Evolutionary conservation across 2,329 filamentous ascomycete genomes (phyloP).

Genomic region (Stromatinia cepivora): DNA sequence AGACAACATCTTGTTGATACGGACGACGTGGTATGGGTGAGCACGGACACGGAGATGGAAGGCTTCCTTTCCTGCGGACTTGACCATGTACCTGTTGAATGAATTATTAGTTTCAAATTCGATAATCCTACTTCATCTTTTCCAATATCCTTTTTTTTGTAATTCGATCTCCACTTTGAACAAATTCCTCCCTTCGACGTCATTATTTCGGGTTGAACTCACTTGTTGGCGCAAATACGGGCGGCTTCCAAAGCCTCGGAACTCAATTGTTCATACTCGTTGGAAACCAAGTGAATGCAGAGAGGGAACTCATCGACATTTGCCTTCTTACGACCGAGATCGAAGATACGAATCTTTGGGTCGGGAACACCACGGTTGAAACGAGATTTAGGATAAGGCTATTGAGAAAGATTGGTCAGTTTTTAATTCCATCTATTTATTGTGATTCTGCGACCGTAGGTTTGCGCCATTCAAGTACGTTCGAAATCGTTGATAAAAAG

Average conservation of each 20-base stretch:
- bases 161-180: slow-evolving; percentile 15
- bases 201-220: slow-evolving; percentile 31
- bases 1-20: slow-evolving; percentile 99
- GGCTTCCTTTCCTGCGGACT: slow-evolving; percentile 69
- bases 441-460: neutral
- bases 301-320: slow-evolving; percentile 99
- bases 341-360: slow-evolving; percentile 89
- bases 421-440: slow-evolving; percentile 7
- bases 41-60: slow-evolving; percentile 80
- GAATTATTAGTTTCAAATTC: slow-evolving; percentile 24
- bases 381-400: slow-evolving; percentile 99
- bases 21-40: slow-evolving; percentile 99
- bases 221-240: slow-evolving; percentile 99
- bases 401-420: slow-evolving; percentile 30
- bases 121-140: neutral
- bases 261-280: slow-evolving; percentile 99
- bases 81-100: slow-evolving; percentile 57
- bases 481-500: neutral
- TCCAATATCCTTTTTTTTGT: slow-evolving; percentile 2
- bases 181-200: neutral
- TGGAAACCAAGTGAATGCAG: slow-evolving; percentile 98
- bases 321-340: slow-evolving; percentile 97
- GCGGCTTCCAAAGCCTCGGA: slow-evolving; percentile 99
- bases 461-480: neutral
- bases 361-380: slow-evolving; percentile 99